A percentile compares a stretch with the other conserved stretches of the same genome.
These are phyloP conservation scores for Aspergillus oerlinghausenensis DNA, from an alignment of 2,329 filamentous ascomycete genomes.

Conservation along the genomic window DNA sequence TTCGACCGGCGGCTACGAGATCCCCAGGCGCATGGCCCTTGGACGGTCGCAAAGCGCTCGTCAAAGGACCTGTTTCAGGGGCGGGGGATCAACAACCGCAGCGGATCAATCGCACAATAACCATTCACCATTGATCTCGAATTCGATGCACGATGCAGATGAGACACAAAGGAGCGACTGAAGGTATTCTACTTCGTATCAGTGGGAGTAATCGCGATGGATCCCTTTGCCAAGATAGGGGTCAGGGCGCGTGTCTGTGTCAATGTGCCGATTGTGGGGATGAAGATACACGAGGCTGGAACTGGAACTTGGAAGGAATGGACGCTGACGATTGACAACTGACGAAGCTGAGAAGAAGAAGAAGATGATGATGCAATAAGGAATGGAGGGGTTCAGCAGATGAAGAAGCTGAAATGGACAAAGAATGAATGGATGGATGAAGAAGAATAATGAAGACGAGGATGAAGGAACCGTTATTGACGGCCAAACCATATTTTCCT, in stretches of 20 bases:
- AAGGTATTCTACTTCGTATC: no score
- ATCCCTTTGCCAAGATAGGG: conserved; percentile 14
- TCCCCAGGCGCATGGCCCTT: conserved; percentile 15
- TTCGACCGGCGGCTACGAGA: conserved; percentile 10
- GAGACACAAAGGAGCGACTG: neutral
- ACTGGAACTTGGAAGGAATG: neutral
- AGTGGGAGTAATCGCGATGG: neutral
- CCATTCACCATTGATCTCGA: conserved; percentile 4
- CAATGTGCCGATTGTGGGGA: conserved; percentile 1
- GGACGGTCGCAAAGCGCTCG: neutral
- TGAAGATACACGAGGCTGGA: neutral
- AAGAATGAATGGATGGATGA: conserved; percentile 2
- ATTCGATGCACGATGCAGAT: neutral
- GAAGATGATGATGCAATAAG: conserved; percentile 2
- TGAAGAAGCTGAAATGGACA: neutral
- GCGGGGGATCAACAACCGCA: neutral
- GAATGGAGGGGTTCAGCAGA: neutral
- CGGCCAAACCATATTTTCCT: no score
- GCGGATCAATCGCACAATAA: conserved; percentile 7
- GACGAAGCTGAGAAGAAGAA: no score
- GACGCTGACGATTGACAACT: neutral
- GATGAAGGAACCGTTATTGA: no score
- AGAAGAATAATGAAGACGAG: neutral
- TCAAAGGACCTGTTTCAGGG: neutral
- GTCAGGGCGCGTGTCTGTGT: conserved; percentile 8